phyloP scores from a whole-genome alignment of 371 early-diverging fungal species.

The Mucor circinelloides region DNA sequence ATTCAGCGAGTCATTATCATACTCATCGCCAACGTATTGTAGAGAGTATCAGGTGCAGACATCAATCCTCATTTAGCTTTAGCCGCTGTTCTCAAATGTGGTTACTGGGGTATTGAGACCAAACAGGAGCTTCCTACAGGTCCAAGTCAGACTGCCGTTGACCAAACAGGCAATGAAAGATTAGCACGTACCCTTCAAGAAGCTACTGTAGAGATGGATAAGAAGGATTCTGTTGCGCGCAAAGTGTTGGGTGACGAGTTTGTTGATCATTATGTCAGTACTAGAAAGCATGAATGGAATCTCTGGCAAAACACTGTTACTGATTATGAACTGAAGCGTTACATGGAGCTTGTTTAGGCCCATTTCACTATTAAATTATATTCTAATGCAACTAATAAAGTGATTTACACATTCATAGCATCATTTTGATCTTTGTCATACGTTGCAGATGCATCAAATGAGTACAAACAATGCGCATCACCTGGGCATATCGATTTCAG shows the following conservation, averaged over 20 bases:
- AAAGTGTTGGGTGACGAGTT: constrained; percentile 78
- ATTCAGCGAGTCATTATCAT: constrained; percentile 4
- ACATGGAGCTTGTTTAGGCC: constrained; percentile 63
- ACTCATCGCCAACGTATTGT: not conserved
- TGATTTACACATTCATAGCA: too few species aligned
- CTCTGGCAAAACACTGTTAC: constrained; percentile 79
- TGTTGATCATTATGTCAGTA: constrained; percentile 77
- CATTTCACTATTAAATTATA: not conserved
- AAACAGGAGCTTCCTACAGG: constrained; percentile 54
- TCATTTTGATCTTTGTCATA: too few species aligned
- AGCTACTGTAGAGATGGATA: constrained; percentile 67
- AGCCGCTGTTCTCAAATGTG: constrained; percentile 79
- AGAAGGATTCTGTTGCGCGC: constrained; percentile 70
- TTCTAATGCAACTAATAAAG: too few species aligned
- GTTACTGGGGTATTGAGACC: constrained; percentile 74
- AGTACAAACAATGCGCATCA: too few species aligned
- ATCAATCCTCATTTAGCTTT: constrained; percentile 80
- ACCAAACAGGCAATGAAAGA: constrained; percentile 27
- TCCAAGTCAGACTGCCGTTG: constrained; percentile 27
- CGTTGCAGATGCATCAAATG: too few species aligned
- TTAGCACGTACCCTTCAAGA: constrained; percentile 72
- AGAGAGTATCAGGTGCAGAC: constrained; percentile 85
- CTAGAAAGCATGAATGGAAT: constrained; percentile 74
- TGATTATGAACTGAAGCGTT: constrained; percentile 75
- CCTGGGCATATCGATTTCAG: too few species aligned